Conservation (phyloP, 495 filamentous ascomycete species). For the Penicillium crystallinum region DNA sequence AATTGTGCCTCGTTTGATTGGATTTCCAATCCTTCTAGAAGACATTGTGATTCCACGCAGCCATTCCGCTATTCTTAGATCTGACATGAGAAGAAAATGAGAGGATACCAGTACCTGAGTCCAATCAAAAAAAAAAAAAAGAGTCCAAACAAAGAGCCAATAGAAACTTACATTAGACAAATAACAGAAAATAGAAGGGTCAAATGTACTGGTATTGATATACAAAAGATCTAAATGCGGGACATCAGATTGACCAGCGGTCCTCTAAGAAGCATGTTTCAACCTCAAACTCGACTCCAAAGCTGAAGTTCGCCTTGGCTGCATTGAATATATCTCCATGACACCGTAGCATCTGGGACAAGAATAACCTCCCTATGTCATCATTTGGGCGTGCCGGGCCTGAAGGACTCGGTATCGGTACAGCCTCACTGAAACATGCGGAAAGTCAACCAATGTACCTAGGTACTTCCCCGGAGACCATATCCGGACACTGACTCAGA, state of each 20-base stretch:
- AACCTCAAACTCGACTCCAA: constrained; percentile 6
- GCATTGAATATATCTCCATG: background rate
- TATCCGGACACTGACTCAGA: constrained; percentile 5
- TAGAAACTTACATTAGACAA: background rate
- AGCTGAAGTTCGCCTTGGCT: background rate
- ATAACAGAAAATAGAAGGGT: background rate
- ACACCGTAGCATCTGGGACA: background rate
- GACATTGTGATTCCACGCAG: background rate
- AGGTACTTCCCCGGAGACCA: background rate
- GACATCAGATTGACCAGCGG: background rate
- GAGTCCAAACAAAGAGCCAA: no score
- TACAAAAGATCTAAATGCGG: background rate
- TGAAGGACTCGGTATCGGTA: constrained; percentile 3
- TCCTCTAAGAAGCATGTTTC: constrained; percentile 7
- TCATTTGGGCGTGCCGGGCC: background rate
- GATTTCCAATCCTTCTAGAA: constrained; percentile 1
- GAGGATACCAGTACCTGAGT: background rate
- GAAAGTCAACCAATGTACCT: background rate
- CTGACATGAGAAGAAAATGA: background rate
- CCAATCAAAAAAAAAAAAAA: background rate
- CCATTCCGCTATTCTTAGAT: constrained; percentile 6
- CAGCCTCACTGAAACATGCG: background rate
- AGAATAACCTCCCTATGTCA: background rate
- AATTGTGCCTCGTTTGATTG: background rate
- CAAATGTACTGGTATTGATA: background rate